These are phyloP conservation scores for Panicum hallii DNA, from an alignment of 202 grass and related monocot genomes.

Conservation along the genomic window DNA sequence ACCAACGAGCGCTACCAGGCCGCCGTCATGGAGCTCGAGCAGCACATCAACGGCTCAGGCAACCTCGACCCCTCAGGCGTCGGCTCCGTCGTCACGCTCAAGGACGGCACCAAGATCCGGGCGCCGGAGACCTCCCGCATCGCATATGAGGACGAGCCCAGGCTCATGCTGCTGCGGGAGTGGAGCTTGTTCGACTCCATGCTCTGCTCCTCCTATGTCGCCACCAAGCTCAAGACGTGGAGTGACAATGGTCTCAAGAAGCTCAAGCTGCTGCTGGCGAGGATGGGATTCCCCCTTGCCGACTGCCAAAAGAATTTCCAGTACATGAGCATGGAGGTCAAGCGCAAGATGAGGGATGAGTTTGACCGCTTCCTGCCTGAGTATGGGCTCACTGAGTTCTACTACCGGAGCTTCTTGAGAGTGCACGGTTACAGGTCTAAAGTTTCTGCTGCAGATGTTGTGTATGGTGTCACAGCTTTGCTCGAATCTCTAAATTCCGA, in stretches of 20 bases:
- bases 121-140: slow-evolving; percentile 81
- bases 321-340: slow-evolving; percentile 97
- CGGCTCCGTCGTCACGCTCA: slow-evolving; percentile 70
- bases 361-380: slow-evolving; percentile 85
- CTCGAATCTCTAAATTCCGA: slow-evolving; percentile 57
- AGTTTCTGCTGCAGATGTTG: slow-evolving; percentile 86
- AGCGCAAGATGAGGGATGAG: slow-evolving; percentile 82
- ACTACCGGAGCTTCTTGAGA: slow-evolving; percentile 82
- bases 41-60: slow-evolving; percentile 83
- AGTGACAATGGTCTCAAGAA: slow-evolving; percentile 96
- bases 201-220: slow-evolving; percentile 86
- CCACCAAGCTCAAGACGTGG: slow-evolving; percentile 91
- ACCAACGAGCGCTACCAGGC: slow-evolving; percentile 96
- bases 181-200: slow-evolving; percentile 94
- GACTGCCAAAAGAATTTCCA: slow-evolving; percentile 92
- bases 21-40: slow-evolving; percentile 75
- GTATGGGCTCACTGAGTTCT: slow-evolving; percentile 82
- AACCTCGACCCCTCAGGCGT: slow-evolving; percentile 57
- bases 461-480: slow-evolving; percentile 81
- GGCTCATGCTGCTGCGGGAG: slow-evolving; percentile 81
- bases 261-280: slow-evolving; percentile 81
- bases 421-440: slow-evolving; percentile 78
- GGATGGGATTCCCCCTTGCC: slow-evolving; percentile 80
- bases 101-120: slow-evolving; percentile 90
- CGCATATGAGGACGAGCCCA: slow-evolving; percentile 87